Evolutionary conservation across 164 flowering plant genomes (phyloP).

Genomic region (Piper betle): DNA sequence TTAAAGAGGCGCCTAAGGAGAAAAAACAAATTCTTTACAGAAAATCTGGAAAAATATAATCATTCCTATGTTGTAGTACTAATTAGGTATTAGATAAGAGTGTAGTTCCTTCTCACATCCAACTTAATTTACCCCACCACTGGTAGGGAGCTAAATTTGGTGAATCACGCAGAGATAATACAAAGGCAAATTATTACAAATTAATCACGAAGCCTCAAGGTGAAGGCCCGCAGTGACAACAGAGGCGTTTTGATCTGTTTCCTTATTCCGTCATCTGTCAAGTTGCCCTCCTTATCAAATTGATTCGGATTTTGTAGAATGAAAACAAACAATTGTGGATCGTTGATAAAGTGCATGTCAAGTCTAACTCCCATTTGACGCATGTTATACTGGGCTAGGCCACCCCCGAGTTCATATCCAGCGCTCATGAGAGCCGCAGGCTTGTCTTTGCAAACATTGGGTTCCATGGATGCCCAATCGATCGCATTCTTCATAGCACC

Average conservation of each 20-base stretch:
- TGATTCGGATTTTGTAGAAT: constrained; percentile 50
- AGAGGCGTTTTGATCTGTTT: constrained; percentile 41
- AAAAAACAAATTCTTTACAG: too few relatives aligned
- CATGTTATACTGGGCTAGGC: constrained; percentile 58
- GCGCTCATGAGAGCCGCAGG: constrained; percentile 74
- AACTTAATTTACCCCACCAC: too few relatives aligned
- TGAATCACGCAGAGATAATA: too few relatives aligned
- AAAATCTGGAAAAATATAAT: too few relatives aligned
- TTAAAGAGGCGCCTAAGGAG: too few relatives aligned
- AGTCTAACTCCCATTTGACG: constrained; percentile 77
- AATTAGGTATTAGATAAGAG: too few relatives aligned
- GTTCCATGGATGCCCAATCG: constrained; percentile 90
- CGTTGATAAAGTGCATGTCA: constrained; percentile 81
- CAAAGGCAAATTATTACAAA: too few relatives aligned
- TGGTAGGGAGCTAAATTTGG: too few relatives aligned
- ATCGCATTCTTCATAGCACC: constrained; percentile 73
- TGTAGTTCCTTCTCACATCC: too few relatives aligned
- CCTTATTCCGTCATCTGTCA: constrained; percentile 35
- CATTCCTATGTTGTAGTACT: too few relatives aligned
- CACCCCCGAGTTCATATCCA: constrained; percentile 52
- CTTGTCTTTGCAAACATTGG: constrained; percentile 83
- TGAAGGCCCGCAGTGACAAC: constrained; percentile 38
- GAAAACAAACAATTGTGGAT: constrained; percentile 52
- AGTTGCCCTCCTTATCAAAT: constrained; percentile 56
- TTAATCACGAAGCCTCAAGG: constrained; percentile 31